Conservation (phyloP, 1,284 basidiomycete genomes). For the Leccinum subrobustum region DNA sequence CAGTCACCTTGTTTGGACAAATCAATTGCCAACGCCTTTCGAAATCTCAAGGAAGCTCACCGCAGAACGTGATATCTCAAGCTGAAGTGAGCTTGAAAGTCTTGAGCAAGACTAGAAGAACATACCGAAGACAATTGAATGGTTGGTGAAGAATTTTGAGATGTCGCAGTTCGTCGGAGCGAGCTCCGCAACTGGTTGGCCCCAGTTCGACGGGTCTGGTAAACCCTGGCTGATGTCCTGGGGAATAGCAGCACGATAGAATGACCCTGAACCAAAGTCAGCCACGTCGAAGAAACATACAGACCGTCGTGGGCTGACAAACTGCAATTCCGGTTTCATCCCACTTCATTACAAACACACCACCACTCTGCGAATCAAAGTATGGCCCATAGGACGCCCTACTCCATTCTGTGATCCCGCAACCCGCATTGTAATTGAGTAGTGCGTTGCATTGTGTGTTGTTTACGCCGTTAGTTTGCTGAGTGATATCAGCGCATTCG, state of each 20-base stretch:
- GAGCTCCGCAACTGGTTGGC: conserved; percentile 49
- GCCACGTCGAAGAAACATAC: conserved; percentile 1
- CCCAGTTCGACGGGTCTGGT: conserved; percentile 51
- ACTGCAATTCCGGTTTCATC: conserved; percentile 53
- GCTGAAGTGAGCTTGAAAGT: conserved; percentile 13
- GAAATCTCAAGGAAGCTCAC: conserved; percentile 34
- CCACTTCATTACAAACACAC: conserved; percentile 65
- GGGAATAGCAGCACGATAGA: conserved; percentile 58
- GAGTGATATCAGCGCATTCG: conserved; percentile 10
- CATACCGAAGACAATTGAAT: conserved; percentile 61
- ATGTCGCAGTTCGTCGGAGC: conserved; percentile 46
- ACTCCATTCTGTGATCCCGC: conserved; percentile 58
- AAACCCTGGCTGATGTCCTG: conserved; percentile 46
- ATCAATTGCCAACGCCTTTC: conserved; percentile 5
- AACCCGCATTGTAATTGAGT: conserved; percentile 48
- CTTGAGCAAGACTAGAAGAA: conserved; percentile 9
- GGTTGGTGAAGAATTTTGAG: conserved; percentile 53
- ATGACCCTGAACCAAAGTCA: conserved; percentile 46
- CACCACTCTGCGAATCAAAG: conserved; percentile 59
- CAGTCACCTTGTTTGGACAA: conserved; percentile 59
- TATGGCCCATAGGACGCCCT: conserved; percentile 55
- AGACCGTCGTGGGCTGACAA: conserved; percentile 41
- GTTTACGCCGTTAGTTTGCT: conserved; percentile 37
- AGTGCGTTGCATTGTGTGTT: conserved; percentile 46
- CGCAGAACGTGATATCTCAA: conserved; percentile 79